Base-by-base conservation (phyloP, 116 monocot genomes). In the Dioscorea cayenensis region DNA sequence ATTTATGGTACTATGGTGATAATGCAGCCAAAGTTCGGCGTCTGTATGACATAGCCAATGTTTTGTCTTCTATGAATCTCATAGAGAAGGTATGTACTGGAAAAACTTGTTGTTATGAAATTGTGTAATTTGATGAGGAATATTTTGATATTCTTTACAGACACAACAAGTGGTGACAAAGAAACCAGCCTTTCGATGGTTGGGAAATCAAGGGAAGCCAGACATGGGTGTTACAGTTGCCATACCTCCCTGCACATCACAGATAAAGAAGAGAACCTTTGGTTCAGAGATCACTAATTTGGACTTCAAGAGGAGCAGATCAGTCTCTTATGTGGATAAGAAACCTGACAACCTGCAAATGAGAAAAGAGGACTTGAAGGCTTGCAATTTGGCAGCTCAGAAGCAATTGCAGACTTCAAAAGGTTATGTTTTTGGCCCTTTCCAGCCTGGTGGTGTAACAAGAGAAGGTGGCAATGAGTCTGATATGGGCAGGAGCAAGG, bases 121-220 rank as follows among this genome's bases (percentile, higher is more conserved):
- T 59, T 3, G 43, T 43, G 43, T 43, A 8, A 16, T 55, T 55
- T 55, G 55, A 55, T 55, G 16, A 55, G 55, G 16, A 62, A 62
- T 22, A 17, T 55, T 55, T 7, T 21, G 1, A 27, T 62, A 7
- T 6, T 20, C 11, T 23, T 76, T 86, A 28, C 81, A 96, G 97
- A 90, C 86, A 51, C 90, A 92, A 1, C 85, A 99, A 60, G 66
- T 68, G 37, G 93, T 88, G 3, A 88, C 88, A 14, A 88, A 88
- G 71, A 99, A 99, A 60, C 97, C 93, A 19, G 94, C 93, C 28
- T 99, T 93, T 64, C 83, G 90, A 10, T 99, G 97, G 97, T 51
- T 99, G 38, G 97, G 97, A 28, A 64, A 75, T 11, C 66, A 82
- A 21, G 74, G 83, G 14, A 86, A 78, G 65, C 74, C 37, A 19